Base-by-base conservation (phyloP, 345 rosid genomes). In the Kandelia obovata region DNA sequence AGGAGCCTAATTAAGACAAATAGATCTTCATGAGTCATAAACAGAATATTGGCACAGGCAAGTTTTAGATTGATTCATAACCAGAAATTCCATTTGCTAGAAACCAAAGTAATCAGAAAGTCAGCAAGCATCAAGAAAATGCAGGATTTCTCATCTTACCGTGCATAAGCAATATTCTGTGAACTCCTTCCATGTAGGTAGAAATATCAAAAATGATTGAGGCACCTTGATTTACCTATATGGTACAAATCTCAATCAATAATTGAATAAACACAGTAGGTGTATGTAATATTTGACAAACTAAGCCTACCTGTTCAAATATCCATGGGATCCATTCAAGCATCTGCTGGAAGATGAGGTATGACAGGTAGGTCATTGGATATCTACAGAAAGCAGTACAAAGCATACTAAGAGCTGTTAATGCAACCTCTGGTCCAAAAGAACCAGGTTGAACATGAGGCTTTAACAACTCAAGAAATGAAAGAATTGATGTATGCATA, bases 381-480 rank as follows among this genome's bases (percentile, higher is more conserved):
- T 76, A 79, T 76, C 76, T 81, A 76, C 72, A 86, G 83, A 87
- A 91, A 71, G 90, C 87, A 83, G 80, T 77, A 70, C 90, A 82
- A 73, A 94, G 91, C 83, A 87, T 81, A 83, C 89, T 86, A 83
- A 94, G 96, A 82, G 96, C 88, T 67, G 87, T 71, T 71, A 94
- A 53, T 15, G 84, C 85, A 60, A 83, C 77, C 75, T 84, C 81
- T 51, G 92, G 89, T 65, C 69, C 82, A 76, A 79, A 68, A 70
- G 79, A 75, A 69, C 76, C 77, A 78, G 77, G 69, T 68, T 74
- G 77, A 73, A 71, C 57, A 67, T 82, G 83, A 76, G 85, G 70
- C 53, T 83, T 85, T 65, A 91, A 64, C 75, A 70, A 80, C 75
- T 87, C 90, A 75, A 91, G 68, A 76, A 83, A 80, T 64, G 85